A percentile compares a stretch with the other conserved stretches of the same genome.
phyloP scores from a whole-genome alignment of 108 stramenopile genomes.

The Craspedostauros australis region DNA sequence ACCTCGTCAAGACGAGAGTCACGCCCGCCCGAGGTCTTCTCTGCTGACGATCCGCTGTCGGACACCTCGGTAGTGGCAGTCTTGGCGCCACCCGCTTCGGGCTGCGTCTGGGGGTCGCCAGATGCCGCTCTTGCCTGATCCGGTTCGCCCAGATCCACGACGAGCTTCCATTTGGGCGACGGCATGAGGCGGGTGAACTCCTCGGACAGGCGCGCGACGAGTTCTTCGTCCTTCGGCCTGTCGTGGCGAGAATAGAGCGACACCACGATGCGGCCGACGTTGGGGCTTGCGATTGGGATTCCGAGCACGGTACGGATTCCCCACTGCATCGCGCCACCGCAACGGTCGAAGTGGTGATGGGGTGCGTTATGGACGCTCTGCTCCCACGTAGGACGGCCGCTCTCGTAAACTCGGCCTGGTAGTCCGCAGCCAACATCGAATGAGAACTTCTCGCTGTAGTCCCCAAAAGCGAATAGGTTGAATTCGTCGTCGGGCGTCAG shows the following conservation, averaged over 20 bases:
- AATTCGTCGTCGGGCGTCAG: slow-evolving; percentile 58
- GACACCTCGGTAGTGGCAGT: slow-evolving; percentile 9
- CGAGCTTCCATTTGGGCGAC: slow-evolving; percentile 82
- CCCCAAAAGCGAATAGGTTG: slow-evolving; percentile 72
- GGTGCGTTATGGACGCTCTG: slow-evolving; percentile 83
- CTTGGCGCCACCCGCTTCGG: not conserved
- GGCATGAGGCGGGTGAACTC: slow-evolving; percentile 74
- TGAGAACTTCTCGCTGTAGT: slow-evolving; percentile 81
- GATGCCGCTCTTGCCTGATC: slow-evolving; percentile 1
- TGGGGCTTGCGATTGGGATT: slow-evolving; percentile 73
- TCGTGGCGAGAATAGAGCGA: slow-evolving; percentile 73
- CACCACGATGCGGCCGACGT: slow-evolving; percentile 78
- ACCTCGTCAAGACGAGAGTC: slow-evolving; percentile 56
- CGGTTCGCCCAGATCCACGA: slow-evolving; percentile 69
- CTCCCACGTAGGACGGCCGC: slow-evolving; percentile 80
- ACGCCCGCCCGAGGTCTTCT: slow-evolving; percentile 2
- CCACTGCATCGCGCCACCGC: slow-evolving; percentile 80
- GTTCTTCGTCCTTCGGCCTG: slow-evolving; percentile 62
- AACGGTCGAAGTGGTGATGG: slow-evolving; percentile 67
- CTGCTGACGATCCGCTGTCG: slow-evolving; percentile 12
- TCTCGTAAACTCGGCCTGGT: slow-evolving; percentile 76
- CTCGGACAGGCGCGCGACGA: slow-evolving; percentile 60
- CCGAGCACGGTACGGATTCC: slow-evolving; percentile 79
- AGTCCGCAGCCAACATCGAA: slow-evolving; percentile 82
- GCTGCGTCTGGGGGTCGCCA: not conserved